phyloP scores from a whole-genome alignment of 371 early-diverging fungal species.

The Rhizopus arrhizus region DNA sequence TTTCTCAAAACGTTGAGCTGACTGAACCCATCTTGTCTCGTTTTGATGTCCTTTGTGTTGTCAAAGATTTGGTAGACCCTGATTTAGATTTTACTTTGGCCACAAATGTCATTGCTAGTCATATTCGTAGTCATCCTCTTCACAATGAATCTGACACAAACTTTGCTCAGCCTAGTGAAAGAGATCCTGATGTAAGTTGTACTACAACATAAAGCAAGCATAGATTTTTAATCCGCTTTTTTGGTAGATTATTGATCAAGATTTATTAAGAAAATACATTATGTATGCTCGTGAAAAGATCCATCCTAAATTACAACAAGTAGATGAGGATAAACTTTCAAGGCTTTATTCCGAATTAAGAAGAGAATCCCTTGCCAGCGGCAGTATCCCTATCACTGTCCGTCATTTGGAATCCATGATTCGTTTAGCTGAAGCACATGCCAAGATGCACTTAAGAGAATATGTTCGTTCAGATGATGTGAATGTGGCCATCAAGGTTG shows the following conservation, averaged over 20 bases:
- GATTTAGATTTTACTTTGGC: conserved; percentile 91
- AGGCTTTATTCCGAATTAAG: conserved; percentile 93
- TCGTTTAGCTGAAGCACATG: conserved; percentile 97
- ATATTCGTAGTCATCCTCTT: conserved; percentile 87
- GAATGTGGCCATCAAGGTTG: conserved; percentile 94
- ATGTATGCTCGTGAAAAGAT: conserved; percentile 94
- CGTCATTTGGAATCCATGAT: conserved; percentile 99
- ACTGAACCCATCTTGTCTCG: conserved; percentile 99
- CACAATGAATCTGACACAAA: conserved; percentile 47
- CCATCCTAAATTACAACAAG: conserved; percentile 81
- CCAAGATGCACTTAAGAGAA: conserved; percentile 97
- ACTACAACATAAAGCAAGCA: not conserved
- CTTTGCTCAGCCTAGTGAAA: conserved; percentile 35
- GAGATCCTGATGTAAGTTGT: conserved; percentile 50
- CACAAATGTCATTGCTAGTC: conserved; percentile 92
- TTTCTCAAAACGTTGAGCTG: conserved; percentile 98
- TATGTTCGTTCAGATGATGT: conserved; percentile 93
- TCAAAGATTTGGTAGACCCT: conserved; percentile 92
- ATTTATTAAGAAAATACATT: conserved; percentile 94
- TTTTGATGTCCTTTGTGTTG: conserved; percentile 99
- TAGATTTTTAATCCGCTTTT: no score
- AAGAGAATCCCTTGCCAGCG: conserved; percentile 87
- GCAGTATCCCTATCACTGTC: conserved; percentile 97
- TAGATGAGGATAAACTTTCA: conserved; percentile 89
- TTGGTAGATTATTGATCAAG: conserved; percentile 76